These are phyloP conservation scores for Quercus bicolor DNA, from an alignment of 306 rosid genomes.

Conservation along the genomic window DNA sequence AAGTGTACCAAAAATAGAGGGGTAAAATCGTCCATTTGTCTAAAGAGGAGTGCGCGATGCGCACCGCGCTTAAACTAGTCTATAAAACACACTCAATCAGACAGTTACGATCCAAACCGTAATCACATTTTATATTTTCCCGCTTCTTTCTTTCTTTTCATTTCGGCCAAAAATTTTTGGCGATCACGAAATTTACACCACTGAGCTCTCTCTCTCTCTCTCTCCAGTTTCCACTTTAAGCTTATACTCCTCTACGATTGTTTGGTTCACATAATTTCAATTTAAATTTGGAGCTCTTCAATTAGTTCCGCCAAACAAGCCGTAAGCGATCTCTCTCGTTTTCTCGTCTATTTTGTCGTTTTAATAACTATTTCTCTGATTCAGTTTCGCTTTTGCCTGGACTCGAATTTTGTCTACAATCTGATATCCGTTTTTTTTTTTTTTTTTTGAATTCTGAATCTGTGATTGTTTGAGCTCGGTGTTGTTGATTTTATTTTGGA, in stretches of 20 bases:
- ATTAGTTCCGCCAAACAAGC: neutral
- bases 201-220: too few relatives aligned
- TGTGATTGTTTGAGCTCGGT: neutral
- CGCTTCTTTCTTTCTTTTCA: slow-evolving; percentile 2
- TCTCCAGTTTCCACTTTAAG: neutral
- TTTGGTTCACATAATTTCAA: neutral
- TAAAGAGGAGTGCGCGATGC: neutral
- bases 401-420: neutral
- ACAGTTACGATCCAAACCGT: neutral
- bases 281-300: neutral
- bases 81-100: neutral
- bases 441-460: neutral
- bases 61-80: neutral
- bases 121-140: slow-evolving; percentile 4
- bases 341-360: neutral
- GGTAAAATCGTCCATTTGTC: too few relatives aligned
- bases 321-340: slow-evolving; percentile 2
- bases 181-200: neutral
- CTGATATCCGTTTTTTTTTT: neutral
- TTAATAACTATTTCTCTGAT: neutral
- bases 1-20: too few relatives aligned
- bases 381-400: neutral
- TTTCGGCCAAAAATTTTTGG: neutral
- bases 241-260: neutral
- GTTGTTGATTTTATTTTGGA: neutral